Conservation (phyloP, 2,329 filamentous ascomycete species). For the Aspergillus unguis region DNA sequence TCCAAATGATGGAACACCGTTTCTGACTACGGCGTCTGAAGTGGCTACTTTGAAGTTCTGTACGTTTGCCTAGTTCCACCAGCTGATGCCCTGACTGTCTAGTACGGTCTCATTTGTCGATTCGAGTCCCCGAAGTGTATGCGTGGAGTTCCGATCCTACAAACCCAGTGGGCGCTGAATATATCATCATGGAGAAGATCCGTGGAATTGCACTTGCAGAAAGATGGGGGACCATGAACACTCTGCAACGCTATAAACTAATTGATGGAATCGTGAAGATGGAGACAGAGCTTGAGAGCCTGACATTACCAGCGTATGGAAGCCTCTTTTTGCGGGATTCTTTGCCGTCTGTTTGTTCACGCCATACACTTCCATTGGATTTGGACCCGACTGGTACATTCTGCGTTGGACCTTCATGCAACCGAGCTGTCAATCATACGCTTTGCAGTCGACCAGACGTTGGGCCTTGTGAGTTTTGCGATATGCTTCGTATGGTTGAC, state of each 20-base stretch:
- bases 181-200: slow-evolving; percentile 37
- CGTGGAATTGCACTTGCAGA: slow-evolving; percentile 25
- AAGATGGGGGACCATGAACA: slow-evolving; percentile 29
- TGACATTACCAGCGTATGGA: slow-evolving; percentile 27
- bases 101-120: slow-evolving; percentile 18
- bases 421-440: too few species aligned
- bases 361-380: too few species aligned
- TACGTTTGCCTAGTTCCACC: slow-evolving; percentile 4
- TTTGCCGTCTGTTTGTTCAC: too few species aligned
- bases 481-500: too few species aligned
- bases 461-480: too few species aligned
- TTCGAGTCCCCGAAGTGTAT: slow-evolving; percentile 28
- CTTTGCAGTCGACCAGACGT: too few species aligned
- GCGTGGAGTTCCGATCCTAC: slow-evolving; percentile 25
- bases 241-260: slow-evolving; percentile 23
- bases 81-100: background rate
- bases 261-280: slow-evolving; percentile 25
- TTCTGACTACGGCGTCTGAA: slow-evolving; percentile 28
- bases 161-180: slow-evolving; percentile 34
- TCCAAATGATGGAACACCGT: slow-evolving; percentile 26
- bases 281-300: slow-evolving; percentile 23
- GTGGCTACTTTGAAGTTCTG: slow-evolving; percentile 28
- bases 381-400: too few species aligned
- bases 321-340: slow-evolving; percentile 28
- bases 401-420: too few species aligned